Base-by-base conservation (phyloP, 306 rosid genomes). In the Castanea crenata region DNA sequence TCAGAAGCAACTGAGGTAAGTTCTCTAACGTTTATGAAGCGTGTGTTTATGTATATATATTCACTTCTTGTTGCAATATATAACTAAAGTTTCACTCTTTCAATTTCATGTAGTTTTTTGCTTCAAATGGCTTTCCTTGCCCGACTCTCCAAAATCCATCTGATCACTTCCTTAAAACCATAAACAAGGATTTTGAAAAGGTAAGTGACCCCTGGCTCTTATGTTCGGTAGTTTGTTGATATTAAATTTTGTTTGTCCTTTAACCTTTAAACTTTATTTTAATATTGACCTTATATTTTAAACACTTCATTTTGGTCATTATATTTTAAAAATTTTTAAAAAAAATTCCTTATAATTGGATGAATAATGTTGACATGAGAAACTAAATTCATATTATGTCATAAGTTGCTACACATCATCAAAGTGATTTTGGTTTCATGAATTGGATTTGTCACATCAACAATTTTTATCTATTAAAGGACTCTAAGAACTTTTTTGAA, bases 171-270 rank as follows among this genome's bases (percentile, higher is more conserved):
- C 77, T 92, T 19, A 86, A 77, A 71, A 85, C 85, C 74, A 89
- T 92, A 31, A 92, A 92, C 90, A 89, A 85, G 72, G 96, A 92
- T 59, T 92, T 92, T 74, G 92, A 80, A 6, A 81, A 80, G 88
- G 93, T 86, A 82, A 55, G 46, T 34, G n/a, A n/a, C 44, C 8
- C n/a, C 10, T 29, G 10, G 1, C 29, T 58, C 29, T n/a, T 21
- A 58, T 21, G 35, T 34, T 34, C 6, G 35, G 35, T 21, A 41
- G 12, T 6, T 41, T 5, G 10, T 46, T 2, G 46, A 23, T 62
- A 23, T 75, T 19, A 21, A 25, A 25, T 61, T 11, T 25, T n/a
- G 6, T 11, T 18, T 19, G 27, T 25, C 1, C 11, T 0, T 44
- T 44, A 9, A 3, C 51, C 14, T 44, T 44, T 35, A 1, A 35